Evolutionary conservation across 305 asterid species (phyloP).

Genomic region (Solanum hybrid): DNA sequence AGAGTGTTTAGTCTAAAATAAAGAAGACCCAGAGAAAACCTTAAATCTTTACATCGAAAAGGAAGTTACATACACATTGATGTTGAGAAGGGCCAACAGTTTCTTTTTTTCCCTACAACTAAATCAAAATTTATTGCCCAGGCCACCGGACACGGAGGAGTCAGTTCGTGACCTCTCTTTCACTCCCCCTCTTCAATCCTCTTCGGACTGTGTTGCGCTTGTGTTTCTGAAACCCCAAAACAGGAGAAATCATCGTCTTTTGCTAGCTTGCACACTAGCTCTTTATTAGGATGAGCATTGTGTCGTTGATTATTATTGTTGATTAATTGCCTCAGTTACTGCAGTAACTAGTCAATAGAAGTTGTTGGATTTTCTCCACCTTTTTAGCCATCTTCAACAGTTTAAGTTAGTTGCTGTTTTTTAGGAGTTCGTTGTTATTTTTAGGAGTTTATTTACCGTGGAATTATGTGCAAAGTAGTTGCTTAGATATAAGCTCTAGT

Average conservation of each 20-base stretch:
- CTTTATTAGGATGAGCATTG: background rate
- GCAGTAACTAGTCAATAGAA: background rate
- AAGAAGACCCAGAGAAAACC: background rate
- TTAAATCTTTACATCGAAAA: background rate
- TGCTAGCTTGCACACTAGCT: background rate
- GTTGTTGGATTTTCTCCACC: background rate
- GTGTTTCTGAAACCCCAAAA: background rate
- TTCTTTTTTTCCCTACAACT: background rate
- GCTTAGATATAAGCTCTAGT: background rate
- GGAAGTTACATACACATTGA: background rate
- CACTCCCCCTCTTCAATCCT: background rate
- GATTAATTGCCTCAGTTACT: background rate
- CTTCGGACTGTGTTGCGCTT: background rate
- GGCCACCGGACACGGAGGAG: background rate
- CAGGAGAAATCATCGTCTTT: background rate
- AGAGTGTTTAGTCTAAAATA: background rate
- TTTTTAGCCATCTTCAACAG: background rate
- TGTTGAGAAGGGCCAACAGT: background rate
- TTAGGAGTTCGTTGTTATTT: no score
- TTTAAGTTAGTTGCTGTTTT: background rate
- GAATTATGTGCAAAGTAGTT: background rate
- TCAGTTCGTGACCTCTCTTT: background rate
- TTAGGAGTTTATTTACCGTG: background rate
- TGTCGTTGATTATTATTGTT: background rate
- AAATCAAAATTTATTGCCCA: background rate